These are phyloP conservation scores for Neonectria neomacrospora DNA, from an alignment of 2,329 filamentous ascomycete genomes.

Conservation along the genomic window DNA sequence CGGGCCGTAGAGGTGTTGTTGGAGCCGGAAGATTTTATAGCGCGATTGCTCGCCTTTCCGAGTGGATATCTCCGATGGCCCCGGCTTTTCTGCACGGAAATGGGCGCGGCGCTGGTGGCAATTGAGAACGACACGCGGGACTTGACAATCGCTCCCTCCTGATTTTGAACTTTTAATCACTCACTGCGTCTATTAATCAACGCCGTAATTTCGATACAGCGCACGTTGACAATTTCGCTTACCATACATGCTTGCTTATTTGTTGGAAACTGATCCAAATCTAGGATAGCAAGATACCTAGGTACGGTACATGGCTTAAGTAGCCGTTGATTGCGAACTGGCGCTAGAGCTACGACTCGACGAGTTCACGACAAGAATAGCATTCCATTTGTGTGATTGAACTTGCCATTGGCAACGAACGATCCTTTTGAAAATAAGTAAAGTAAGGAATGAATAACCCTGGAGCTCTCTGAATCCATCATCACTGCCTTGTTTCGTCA, in stretches of 20 bases:
- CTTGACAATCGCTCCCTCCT: neutral
- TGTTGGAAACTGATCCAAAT: neutral
- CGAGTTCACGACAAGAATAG: neutral
- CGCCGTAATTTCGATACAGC: neutral
- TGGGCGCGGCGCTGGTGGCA: conserved; percentile 18
- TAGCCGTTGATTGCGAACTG: neutral
- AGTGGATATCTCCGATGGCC: conserved; percentile 33
- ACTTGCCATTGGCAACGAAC: neutral
- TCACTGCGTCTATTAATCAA: conserved; percentile 10
- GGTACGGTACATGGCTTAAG: neutral
- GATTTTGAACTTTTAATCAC: conserved; percentile 24
- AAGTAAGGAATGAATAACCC: neutral
- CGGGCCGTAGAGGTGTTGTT: conserved; percentile 30
- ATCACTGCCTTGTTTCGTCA: neutral
- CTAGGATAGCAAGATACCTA: neutral
- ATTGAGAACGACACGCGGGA: conserved; percentile 13
- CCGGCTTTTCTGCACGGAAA: conserved; percentile 27
- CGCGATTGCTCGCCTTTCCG: conserved; percentile 31
- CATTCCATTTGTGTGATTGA: neutral
- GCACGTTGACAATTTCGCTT: neutral
- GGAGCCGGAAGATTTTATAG: conserved; percentile 42
- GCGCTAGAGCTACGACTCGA: neutral
- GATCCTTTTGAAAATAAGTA: too few relatives aligned
- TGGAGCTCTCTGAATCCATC: neutral
- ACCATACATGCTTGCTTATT: neutral